Evolutionary conservation across 495 filamentous ascomycete species (phyloP), one percentile per base, ranked within the genome.

Genomic region (Penicillium argentinense): DNA sequence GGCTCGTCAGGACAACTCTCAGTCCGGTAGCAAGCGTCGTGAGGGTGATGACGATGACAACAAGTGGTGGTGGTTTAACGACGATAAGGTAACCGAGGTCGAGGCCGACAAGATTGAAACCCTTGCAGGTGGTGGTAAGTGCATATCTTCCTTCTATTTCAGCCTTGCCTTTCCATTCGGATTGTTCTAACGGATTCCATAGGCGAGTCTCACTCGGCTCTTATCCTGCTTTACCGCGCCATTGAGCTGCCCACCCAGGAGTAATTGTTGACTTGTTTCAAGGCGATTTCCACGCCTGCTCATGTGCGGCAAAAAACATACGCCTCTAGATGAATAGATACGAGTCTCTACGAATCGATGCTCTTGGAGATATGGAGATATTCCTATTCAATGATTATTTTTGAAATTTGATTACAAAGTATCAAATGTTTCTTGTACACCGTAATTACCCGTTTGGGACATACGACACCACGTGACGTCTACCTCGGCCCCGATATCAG

Each of bases 41-140:
- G 82, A 84, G 52, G n/a, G n/a, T n/a, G 86, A 91, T 45, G 91
- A 96, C 52, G 90, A 91, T 46, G 91, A 95, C 52, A 89, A 84
- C 44, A 96, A 92, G 54, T 98, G 93, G 93, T 98, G 93, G 90
- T 97, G 93, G 91, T 98, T 98, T 77, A 96, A 98, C 62, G 93
- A 98, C 57, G 95, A 98, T 59, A 95, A 92, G 66, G 95, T 98
- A 9, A 81, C 86, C 28, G 95, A 97, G 69, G 93, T 98, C 21
- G 85, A 91, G 3, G 69, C 80, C 7, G 90, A 96, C 55, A 95
- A 93, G 73, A 95, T 98, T 53, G 86, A 92, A 59, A 83, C 85
- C 5, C 77, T 98, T 49, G 78, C 89, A 41, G 93, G 93, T 50
- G 93, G 93, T 60, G 93, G 93, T 83, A 69, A 68, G 82, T 71